These are phyloP conservation scores for Conticribra guillardii DNA, from an alignment of 108 stramenopile genomes.

Conservation along the genomic window DNA sequence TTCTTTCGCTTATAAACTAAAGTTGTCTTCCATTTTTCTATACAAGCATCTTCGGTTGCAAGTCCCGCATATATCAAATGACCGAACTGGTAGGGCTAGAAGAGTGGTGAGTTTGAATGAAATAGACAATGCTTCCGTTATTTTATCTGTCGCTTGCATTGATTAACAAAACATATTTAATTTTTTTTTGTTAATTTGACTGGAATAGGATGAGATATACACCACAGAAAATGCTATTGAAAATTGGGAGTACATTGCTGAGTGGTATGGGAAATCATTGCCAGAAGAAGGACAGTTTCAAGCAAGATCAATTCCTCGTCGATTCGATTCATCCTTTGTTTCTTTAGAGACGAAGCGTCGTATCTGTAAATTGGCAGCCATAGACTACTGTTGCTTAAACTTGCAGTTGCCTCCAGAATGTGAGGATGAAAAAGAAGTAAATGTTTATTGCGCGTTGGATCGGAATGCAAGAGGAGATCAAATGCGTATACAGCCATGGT, in stretches of 20 bases:
- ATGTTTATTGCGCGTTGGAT: conserved; percentile 14
- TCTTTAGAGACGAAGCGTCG: conserved; percentile 12
- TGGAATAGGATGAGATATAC: conserved; percentile 27
- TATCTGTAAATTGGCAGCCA: conserved; percentile 19
- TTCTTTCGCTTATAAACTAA: not conserved
- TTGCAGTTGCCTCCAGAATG: conserved; percentile 19
- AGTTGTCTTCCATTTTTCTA: not conserved
- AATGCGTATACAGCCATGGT: conserved; percentile 21
- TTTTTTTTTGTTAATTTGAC: not conserved
- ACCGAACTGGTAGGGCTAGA: conserved; percentile 5
- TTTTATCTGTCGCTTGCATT: not conserved
- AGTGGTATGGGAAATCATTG: conserved; percentile 14
- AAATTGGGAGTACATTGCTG: conserved; percentile 16
- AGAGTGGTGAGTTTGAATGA: conserved; percentile 17
- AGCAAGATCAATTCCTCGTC: conserved; percentile 13
- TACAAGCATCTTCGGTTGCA: conserved; percentile 18
- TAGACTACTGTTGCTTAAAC: conserved; percentile 27
- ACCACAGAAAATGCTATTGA: not conserved
- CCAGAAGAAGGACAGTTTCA: conserved; percentile 8
- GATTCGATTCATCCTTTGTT: conserved; percentile 12
- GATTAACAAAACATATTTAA: not conserved
- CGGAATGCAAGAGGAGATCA: not conserved
- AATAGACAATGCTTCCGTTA: not conserved
- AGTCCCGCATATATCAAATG: conserved; percentile 17
- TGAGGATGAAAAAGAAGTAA: not conserved